Base-by-base conservation (phyloP, 177 flowering plant genomes). In the Vitis hybrid region DNA sequence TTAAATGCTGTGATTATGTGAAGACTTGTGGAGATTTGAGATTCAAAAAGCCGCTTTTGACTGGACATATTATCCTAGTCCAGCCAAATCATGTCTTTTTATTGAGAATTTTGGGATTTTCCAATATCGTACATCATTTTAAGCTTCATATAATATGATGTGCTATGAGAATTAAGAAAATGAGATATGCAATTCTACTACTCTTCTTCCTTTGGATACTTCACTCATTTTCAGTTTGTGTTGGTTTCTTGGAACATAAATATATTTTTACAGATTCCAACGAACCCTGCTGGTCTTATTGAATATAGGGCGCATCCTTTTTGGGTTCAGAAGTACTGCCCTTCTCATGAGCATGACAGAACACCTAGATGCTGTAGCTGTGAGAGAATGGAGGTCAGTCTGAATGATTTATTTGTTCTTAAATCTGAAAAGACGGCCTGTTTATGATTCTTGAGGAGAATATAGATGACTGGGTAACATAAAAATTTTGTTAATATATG, bases 291-390 rank as follows among this genome's bases (percentile, higher is more conserved):
- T 79, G 99, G 99, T 74, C 92, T 91, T 69, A 93, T 95, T 77
- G 98, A 93, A 72, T 93, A 91, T 79, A 85, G 97, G 79, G 98
- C 93, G 52, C 99, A 93, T 80, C 98, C 98, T 19, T 95, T 95
- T 69, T 93, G 99, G 99, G 76, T 73, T 52, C 98, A 93, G 75
- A 95, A 91, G 71, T 93, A 93, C 73, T 95, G 99, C 75, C 99
- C 99, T 72, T 81, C 83, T 56, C 99, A 95, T 73, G 99, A 95
- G 79, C 88, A 80, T 66, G 98, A 95, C 79, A 81, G 82, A n/a
- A 95, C 98, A 72, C 94, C 99, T 52, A 78, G 99, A 45, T 95
- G 99, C 65, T 93, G 99, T 80, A 93, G 99, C 79, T 95, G 99
- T 79, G 99, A 93, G 75, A 81, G 99, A 70, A 90, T 91, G 97